Evolutionary conservation across 2,329 filamentous ascomycete genomes (phyloP).

Genomic region (Ceratocystis variospora): DNA sequence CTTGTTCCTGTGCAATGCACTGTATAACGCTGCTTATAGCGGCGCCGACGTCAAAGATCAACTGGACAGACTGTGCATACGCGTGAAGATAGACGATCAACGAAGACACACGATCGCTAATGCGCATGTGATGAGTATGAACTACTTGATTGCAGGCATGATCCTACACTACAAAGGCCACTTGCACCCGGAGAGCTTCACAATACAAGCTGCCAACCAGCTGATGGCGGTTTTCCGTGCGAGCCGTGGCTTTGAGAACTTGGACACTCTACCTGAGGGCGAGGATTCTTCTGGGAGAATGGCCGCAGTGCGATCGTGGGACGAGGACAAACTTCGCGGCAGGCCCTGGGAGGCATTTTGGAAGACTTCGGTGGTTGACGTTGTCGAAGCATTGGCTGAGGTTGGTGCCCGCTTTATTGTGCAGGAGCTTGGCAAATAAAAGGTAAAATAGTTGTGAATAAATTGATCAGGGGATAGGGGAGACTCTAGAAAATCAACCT

Average conservation of each 20-base stretch:
- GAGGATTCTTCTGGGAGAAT: not conserved
- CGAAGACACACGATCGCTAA: constrained; percentile 7
- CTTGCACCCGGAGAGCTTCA: constrained; percentile 28
- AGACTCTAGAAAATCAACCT: not conserved
- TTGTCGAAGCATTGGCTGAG: constrained; percentile 34
- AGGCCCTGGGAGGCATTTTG: constrained; percentile 35
- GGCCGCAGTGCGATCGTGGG: constrained; percentile 14
- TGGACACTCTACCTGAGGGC: not conserved
- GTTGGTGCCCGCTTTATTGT: constrained; percentile 34
- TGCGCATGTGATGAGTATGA: constrained; percentile 29
- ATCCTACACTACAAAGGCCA: constrained; percentile 26
- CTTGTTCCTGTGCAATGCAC: constrained; percentile 37
- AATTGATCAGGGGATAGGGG: not conserved
- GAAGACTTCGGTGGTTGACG: constrained; percentile 35
- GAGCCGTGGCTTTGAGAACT: constrained; percentile 10
- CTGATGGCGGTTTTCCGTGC: constrained; percentile 37
- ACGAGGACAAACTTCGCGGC: constrained; percentile 27
- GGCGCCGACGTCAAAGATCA: constrained; percentile 21
- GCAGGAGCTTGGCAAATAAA: constrained; percentile 27
- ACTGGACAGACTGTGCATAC: constrained; percentile 7
- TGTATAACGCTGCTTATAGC: constrained; percentile 36
- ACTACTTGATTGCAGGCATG: constrained; percentile 24
- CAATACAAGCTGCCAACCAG: constrained; percentile 28
- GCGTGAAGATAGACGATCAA: constrained; percentile 21
- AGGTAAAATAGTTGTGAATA: not conserved